Base-by-base conservation (phyloP, 805 yeast species). In the Scheffersomyces amazonensis region DNA sequence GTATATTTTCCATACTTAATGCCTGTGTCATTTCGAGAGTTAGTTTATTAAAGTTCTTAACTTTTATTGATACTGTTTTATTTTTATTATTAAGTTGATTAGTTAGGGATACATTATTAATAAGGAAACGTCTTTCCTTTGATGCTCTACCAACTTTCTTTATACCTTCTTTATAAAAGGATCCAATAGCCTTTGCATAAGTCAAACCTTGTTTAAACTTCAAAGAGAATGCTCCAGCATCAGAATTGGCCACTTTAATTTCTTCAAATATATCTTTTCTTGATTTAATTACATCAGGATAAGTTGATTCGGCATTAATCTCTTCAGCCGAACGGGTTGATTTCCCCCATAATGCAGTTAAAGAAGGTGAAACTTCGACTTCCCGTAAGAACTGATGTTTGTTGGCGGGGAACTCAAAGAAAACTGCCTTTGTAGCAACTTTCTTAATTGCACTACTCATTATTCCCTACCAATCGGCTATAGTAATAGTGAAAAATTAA, bases 91-190 rank as follows among this genome's bases (percentile, higher is more conserved):
- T 52, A 27, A 62, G 34, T 9, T 41, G 41, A 11, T 52, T 47
- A 12, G 44, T 22, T 8, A 62, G 19, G 36, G 53, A 54, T 40
- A 39, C 56, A 42, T 78, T 78, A 1, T 55, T 43, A 78, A 82
- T 80, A 6, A 27, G 5, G 6, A 5, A 5, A 8, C 17, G 7
- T 15, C 30, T n/a, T 6, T 5, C 6, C 15, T 27, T 27, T 11
- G 3, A 6, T 13, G 17, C 30, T 27, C 15, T 5, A 5, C 16
- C 7, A 1, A 81, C 74, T 45, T 74, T 75, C 16, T 62, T 55
- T 2, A 83, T 65, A 1, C 91, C 90, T 2, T 62, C 54, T 42
- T 74, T 73, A 60, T 83, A 83, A 53, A 81, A 80, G 5, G 54
- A 54, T 29, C 81, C 48, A 31, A 78, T 46, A 2, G 60, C 45